Base-by-base conservation (phyloP, 495 filamentous ascomycete genomes). In the Daldinia concentrica region DNA sequence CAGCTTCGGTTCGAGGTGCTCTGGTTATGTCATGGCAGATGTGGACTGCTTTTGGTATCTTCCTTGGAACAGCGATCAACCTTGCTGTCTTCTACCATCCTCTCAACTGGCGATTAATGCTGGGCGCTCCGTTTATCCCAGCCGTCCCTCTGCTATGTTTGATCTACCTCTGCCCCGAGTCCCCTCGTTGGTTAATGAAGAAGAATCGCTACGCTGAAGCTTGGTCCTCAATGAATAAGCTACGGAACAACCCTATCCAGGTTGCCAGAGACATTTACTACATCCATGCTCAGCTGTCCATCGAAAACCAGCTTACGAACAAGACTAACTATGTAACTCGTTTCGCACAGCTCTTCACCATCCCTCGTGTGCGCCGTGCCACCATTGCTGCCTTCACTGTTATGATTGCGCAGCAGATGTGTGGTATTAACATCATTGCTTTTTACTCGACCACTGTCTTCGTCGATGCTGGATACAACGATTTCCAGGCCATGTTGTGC, bases 21-120 rank as follows among this genome's bases (percentile, higher is more conserved):
- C 79, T 96, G n/a, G 90, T 92, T 39, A 95, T 96, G 92, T 86
- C 82, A 15, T 95, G 92, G 92, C 92, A 96, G 71, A 82, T 94
- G 77, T 94, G 92, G 91, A 93, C 91, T 7, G 92, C 92, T 1
- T 94, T 94, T 66, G 91, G 92, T 41, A 93, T 93, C 71, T 87
- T 93, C 71, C 79, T 92, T 6, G 92, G 92, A 15, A 88, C 85
- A 1, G 87, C 84, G 56, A 87, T 91, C 39, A 94, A 95, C 70
- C 80, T 96, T 26, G 87, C 87, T 1, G 88, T 95, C 22, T 82
- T 72, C 62, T 69, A 82, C 66, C 78, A 83, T 9, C 85, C 84
- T 8, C 58, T 66, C 11, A 82, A 91, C 59, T 95, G 93, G 93
- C 84, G 93, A 37, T 82, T 95, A 43, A 92, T 94, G 82, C 74